Percentiles rank a stretch among this genome's conserved stretches.
Conservation (phyloP, 1,284 basidiomycete genomes). For the Paramarasmius palmivorus region DNA sequence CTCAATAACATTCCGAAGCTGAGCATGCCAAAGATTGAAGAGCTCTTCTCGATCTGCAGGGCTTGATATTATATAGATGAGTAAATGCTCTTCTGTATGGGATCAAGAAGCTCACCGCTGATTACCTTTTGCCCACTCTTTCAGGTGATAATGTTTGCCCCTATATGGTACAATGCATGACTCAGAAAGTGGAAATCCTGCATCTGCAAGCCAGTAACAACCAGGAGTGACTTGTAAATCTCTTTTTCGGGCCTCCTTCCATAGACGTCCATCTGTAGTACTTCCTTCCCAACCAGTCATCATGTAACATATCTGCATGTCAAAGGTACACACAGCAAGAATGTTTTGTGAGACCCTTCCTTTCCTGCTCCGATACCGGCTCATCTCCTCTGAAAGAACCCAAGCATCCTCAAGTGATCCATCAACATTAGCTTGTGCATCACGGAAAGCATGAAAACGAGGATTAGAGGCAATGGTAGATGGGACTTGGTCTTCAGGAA, state of each 20-base stretch:
- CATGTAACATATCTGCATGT: constrained; percentile 28
- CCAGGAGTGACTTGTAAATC: constrained; percentile 30
- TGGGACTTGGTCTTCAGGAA: too few species aligned
- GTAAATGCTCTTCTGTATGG: too few species aligned
- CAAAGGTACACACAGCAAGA: constrained; percentile 28
- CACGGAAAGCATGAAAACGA: too few species aligned
- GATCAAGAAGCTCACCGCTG: neutral
- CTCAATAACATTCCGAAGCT: constrained; percentile 1
- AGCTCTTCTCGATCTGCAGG: constrained; percentile 6
- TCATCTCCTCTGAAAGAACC: neutral
- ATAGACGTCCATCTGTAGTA: constrained; percentile 28
- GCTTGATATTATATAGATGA: neutral
- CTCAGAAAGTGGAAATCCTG: constrained; percentile 34
- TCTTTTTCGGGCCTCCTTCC: constrained; percentile 19
- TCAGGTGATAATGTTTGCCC: constrained; percentile 31
- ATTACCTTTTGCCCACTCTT: constrained; percentile 29
- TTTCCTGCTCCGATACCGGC: constrained; percentile 25
- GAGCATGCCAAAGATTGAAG: constrained; percentile 11
- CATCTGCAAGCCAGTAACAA: constrained; percentile 39
- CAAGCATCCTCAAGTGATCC: too few species aligned
- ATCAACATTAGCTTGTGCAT: too few species aligned
- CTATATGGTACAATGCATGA: constrained; percentile 31
- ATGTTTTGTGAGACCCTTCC: constrained; percentile 28
- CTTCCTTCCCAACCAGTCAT: constrained; percentile 33
- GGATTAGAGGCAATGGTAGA: too few species aligned